Base-by-base conservation (phyloP, 441 rosid species). In the Hura crepitans region DNA sequence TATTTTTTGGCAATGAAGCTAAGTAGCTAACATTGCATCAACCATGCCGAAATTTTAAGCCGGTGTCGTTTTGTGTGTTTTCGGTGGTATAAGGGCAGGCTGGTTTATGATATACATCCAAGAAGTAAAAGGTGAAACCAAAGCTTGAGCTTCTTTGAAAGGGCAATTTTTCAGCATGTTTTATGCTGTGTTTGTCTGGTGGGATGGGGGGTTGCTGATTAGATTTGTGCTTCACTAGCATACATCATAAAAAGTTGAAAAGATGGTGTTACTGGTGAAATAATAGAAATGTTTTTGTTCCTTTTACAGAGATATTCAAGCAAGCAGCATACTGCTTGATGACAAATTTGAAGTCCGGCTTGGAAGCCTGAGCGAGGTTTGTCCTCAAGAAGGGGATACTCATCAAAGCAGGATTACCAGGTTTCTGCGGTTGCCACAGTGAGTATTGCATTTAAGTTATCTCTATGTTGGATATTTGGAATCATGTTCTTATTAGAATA, bases 301-400 rank as follows among this genome's bases (percentile, higher is more conserved):
- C 33, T 49, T 63, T 14, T 35, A 74, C 72, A 96, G 99, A 78
- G 99, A 93, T 85, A 81, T 96, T 70, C 99, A 91, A 85, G 97
- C 98, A 62, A 91, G 98, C 83, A 93, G 99, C 74, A 90, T 96
- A 74, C 92, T 96, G 69, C 99, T 96, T 51, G 99, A 96, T 81
- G 99, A 96, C 70, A 93, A 93, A 81, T 96, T 85, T 65, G 99
- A 96, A 81, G 99, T 96, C 66, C 89, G 98, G 56, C 84, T 96
- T 6, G 97, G 97, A 75, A 93, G 98, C 80, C 71, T 96, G 75
- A 91, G 93, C 8, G 96, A 89, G 73, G 93, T 69, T 64, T 82
- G 88, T 74, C 76, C 84, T 69, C 86, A 83, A 72, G 96, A 93
- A 84, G 96, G 89, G 37, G 93, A 91, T 79, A 74, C 82, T 58